Percentiles rank a stretch among this genome's conserved stretches.
These are phyloP conservation scores for Blastomyces silverae DNA, from an alignment of 2,329 filamentous ascomycete species.

Conservation along the genomic window DNA sequence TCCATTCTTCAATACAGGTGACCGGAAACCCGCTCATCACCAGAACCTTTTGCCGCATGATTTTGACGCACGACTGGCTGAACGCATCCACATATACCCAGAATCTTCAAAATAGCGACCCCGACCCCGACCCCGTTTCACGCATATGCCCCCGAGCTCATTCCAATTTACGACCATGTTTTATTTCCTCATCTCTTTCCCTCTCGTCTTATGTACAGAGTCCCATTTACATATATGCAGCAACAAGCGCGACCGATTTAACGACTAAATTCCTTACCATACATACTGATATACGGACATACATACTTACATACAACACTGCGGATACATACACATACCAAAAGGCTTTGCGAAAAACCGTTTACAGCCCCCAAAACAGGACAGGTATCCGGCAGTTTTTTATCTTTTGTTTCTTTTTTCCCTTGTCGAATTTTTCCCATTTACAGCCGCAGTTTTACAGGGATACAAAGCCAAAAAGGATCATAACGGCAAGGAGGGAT, in stretches of 20 bases:
- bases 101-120: background rate
- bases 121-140: background rate
- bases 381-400: background rate
- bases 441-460: background rate
- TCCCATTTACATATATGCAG: background rate
- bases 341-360: background rate
- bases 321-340: background rate
- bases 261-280: conserved; percentile 10
- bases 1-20: background rate
- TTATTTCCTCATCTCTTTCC: background rate
- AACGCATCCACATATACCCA: background rate
- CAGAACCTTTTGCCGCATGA: background rate
- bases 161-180: conserved; percentile 4
- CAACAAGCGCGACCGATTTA: background rate
- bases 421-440: conserved; percentile 5
- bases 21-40: background rate
- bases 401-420: conserved; percentile 16
- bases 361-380: background rate
- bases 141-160: background rate
- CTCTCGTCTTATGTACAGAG: background rate
- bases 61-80: background rate
- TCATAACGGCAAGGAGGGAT: background rate
- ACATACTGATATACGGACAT: conserved; percentile 5
- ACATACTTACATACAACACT: conserved; percentile 1
- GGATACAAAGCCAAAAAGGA: background rate